Evolutionary conservation across 2,329 filamentous ascomycete species (phyloP).

Genomic region (Scytalidium lignicola): DNA sequence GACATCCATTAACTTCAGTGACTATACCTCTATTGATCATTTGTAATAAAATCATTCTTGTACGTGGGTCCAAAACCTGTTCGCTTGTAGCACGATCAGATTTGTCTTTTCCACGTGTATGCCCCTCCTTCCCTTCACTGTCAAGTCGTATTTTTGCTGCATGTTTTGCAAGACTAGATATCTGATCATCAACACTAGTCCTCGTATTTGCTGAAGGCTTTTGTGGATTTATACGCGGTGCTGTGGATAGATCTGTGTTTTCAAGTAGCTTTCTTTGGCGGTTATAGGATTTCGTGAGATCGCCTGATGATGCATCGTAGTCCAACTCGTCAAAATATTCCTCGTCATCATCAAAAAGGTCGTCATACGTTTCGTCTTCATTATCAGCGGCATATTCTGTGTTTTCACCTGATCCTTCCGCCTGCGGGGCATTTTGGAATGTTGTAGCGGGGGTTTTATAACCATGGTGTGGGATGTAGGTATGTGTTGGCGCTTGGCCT

Average conservation of each 20-base stretch:
- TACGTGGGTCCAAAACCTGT: conserved; percentile 89
- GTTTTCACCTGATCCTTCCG: conserved; percentile 21
- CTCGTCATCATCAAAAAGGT: conserved; percentile 54
- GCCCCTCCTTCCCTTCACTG: conserved; percentile 36
- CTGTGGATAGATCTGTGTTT: conserved; percentile 33
- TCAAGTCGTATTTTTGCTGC: conserved; percentile 81
- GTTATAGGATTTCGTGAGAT: conserved; percentile 81
- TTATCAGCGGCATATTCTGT: conserved; percentile 28
- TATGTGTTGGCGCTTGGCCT: conserved; percentile 40
- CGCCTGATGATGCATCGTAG: conserved; percentile 53
- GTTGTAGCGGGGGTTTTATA: conserved; percentile 34
- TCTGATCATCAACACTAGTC: conserved; percentile 79
- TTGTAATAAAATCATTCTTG: conserved; percentile 90
- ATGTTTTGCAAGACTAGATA: conserved; percentile 77
- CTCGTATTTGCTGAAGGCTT: conserved; percentile 75
- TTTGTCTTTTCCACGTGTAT: conserved; percentile 73
- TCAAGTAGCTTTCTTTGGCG: conserved; percentile 67
- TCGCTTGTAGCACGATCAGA: conserved; percentile 90
- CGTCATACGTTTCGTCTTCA: conserved; percentile 38
- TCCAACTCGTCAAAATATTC: conserved; percentile 54
- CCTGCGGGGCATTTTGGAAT: conserved; percentile 27
- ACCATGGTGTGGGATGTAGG: conserved; percentile 43
- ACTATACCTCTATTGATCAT: conserved; percentile 92
- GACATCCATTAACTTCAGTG: conserved; percentile 86
- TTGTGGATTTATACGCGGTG: conserved; percentile 69